These are phyloP conservation scores for Lachancea thermotolerans DNA, from an alignment of 805 yeast species.

Conservation along the genomic window DNA sequence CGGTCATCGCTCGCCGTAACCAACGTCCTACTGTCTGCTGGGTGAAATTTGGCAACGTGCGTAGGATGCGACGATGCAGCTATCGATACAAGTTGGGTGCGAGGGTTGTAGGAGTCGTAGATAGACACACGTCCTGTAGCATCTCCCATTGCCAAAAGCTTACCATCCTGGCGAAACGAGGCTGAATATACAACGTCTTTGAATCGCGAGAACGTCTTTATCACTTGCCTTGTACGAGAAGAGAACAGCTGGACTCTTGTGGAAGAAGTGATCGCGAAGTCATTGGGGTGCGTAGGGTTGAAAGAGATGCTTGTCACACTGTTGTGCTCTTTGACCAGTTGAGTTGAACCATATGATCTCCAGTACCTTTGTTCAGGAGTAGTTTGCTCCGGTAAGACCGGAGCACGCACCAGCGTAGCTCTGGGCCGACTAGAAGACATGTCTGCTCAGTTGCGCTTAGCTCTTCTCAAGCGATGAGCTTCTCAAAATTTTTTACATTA, in stretches of 20 bases:
- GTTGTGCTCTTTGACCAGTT: constrained; percentile 86
- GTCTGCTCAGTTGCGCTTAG: neutral
- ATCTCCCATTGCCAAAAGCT: constrained; percentile 87
- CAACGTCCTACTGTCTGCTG: constrained; percentile 53
- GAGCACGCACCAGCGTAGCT: constrained; percentile 57
- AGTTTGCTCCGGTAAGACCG: constrained; percentile 69
- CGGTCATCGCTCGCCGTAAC: constrained; percentile 91
- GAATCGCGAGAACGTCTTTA: constrained; percentile 78
- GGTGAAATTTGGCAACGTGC: constrained; percentile 87
- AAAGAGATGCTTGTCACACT: constrained; percentile 84
- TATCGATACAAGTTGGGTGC: constrained; percentile 71
- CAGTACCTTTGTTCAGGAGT: constrained; percentile 93
- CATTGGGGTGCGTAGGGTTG: constrained; percentile 80
- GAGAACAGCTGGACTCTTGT: constrained; percentile 89
- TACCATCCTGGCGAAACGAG: constrained; percentile 87
- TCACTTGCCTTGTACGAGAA: constrained; percentile 87
- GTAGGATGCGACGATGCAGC: constrained; percentile 83
- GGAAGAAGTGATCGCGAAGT: constrained; percentile 88
- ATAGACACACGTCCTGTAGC: constrained; percentile 90
- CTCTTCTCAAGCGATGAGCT: constrained; percentile 3
- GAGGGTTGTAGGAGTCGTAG: constrained; percentile 75
- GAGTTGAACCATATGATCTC: constrained; percentile 81
- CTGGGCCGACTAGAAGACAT: constrained; percentile 75
- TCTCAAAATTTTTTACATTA: neutral
- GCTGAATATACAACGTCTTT: constrained; percentile 90